Base-by-base conservation (phyloP, 2,329 filamentous ascomycete genomes). In the Coniosporium tulheliwenetii region DNA sequence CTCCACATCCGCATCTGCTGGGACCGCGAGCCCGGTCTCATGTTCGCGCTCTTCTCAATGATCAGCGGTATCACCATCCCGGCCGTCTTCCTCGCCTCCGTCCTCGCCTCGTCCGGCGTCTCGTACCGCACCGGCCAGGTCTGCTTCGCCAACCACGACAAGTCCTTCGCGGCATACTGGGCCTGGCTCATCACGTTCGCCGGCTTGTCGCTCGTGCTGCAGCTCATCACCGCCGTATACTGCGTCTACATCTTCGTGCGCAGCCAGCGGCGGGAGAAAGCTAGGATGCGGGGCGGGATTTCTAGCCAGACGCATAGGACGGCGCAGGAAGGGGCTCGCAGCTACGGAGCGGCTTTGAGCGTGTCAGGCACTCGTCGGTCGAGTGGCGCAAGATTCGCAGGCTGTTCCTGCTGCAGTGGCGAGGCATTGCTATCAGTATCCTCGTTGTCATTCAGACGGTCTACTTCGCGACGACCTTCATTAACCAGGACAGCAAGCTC, bases 401-500 rank as follows among this genome's bases (percentile, higher is more conserved):
- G 44, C 81, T 93, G 29, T 71, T 93, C 38, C 68, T 78, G 46
- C 69, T 91, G 10, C 85, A 93, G 56, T 93, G 85, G 85, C 73
- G 85, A 48, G 84, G 82, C 33, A 85, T 91, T 43, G 71, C 77
- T 26, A 79, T 93, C 40, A 82, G 87, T 9, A 61, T 87, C 31
- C 75, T 89, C 52, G 86, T 93, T 47, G 72, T 89, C 47, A 69
- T 71, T 43, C 82, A 89, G 54, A 80, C 87, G 42, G 75, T 89
- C 48, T 87, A 87, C 66, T 91, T 91, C 57, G 77, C 83, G 1
- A 65, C 86, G 34, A 69, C 89, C 37, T 93, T 91, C 53, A 77
- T 93, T 35, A 78, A 81, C 55, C 79, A 89, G 57, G 76, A 75
- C 48, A 72, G 32, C 12, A 35, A 35, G 32, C 12, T 15, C 32